These are phyloP conservation scores for Hypoxylon sp. DNA, from an alignment of 2,329 filamentous ascomycete species.

Conservation along the genomic window DNA sequence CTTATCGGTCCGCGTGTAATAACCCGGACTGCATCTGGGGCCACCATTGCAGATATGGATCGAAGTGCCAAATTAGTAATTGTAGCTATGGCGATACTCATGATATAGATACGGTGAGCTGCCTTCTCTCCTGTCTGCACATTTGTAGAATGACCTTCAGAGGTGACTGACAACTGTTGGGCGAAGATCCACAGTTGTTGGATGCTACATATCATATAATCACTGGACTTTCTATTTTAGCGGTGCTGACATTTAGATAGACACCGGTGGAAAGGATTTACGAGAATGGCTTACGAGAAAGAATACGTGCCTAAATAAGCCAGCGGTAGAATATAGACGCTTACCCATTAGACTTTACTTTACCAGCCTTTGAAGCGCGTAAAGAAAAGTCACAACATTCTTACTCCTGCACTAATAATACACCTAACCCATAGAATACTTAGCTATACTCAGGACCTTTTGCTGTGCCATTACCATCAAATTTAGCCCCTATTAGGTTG, in stretches of 20 bases:
- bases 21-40: conserved; percentile 27
- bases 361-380: too few relatives aligned
- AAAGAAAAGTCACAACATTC: too few relatives aligned
- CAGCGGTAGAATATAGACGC: background rate
- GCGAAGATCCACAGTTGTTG: background rate
- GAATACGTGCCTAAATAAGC: conserved; percentile 1
- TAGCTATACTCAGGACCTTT: too few relatives aligned
- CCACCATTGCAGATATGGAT: conserved; percentile 32
- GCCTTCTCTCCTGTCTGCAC: background rate
- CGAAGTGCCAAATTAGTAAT: conserved; percentile 7
- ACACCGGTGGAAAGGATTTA: conserved; percentile 31
- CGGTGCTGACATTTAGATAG: conserved; percentile 18
- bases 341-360: too few relatives aligned
- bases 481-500: too few relatives aligned
- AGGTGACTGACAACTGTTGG: background rate
- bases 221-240: background rate
- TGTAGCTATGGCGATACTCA: conserved; percentile 23
- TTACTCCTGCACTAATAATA: too few relatives aligned
- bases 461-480: too few relatives aligned
- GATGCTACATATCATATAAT: background rate
- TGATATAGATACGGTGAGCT: conserved; percentile 28
- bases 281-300: conserved; percentile 29
- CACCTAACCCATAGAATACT: too few relatives aligned
- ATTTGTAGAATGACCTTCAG: background rate
- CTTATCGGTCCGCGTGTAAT: conserved; percentile 7